phyloP scores from a whole-genome alignment of 306 rosid species.

The Trichosanthes truncata region DNA sequence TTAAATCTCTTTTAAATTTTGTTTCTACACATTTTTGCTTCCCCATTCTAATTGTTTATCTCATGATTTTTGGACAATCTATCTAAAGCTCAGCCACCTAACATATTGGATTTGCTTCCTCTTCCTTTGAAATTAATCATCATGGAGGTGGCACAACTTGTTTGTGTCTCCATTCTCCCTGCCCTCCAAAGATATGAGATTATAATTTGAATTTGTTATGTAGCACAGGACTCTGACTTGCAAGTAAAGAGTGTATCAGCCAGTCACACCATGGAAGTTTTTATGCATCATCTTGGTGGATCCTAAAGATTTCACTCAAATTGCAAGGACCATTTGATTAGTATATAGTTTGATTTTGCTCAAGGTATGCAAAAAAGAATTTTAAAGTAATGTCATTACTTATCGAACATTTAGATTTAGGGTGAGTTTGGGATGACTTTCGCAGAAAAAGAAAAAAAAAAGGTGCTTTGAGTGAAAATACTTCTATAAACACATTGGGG shows the following conservation, averaged over 20 bases:
- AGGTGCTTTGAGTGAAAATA: no score
- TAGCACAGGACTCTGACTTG: neutral
- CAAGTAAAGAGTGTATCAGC: neutral
- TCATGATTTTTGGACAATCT: neutral
- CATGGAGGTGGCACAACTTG: neutral
- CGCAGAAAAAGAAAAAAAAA: no score
- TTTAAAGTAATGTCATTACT: no score
- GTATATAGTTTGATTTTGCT: neutral
- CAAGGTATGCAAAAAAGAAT: neutral
- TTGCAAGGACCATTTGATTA: neutral
- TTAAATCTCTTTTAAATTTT: neutral
- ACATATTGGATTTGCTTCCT: neutral
- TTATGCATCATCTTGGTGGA: neutral
- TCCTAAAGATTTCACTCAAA: neutral
- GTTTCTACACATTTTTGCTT: neutral
- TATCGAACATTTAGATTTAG: no score
- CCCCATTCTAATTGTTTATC: neutral
- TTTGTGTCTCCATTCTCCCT: neutral
- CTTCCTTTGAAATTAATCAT: neutral
- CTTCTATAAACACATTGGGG: no score
- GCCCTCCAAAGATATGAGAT: neutral
- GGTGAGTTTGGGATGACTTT: no score
- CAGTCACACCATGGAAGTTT: neutral
- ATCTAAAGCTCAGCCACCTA: neutral
- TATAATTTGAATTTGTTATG: neutral